Percentiles rank a stretch among this genome's conserved stretches.
These are phyloP conservation scores for Saccharomycopsis vini DNA, from an alignment of 805 yeast species.

Conservation along the genomic window DNA sequence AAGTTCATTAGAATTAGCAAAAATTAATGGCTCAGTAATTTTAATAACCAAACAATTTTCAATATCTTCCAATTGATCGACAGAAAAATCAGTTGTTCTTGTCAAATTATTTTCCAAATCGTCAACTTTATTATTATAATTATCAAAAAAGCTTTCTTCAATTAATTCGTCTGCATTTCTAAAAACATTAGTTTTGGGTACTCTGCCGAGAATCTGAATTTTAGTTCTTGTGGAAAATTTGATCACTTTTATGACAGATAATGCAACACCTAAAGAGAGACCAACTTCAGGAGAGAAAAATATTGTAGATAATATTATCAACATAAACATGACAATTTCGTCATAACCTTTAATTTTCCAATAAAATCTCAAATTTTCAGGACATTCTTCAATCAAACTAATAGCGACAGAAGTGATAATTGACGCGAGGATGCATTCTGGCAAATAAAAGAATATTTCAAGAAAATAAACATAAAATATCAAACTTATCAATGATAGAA, in stretches of 20 bases:
- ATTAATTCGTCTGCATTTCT: constrained; percentile 31
- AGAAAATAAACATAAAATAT: constrained; percentile 23
- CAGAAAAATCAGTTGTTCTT: no score
- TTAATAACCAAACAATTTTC: constrained; percentile 73
- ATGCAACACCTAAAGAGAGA: constrained; percentile 28
- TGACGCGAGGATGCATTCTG: constrained; percentile 37
- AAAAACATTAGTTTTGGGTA: constrained; percentile 25
- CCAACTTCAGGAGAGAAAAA: constrained; percentile 34
- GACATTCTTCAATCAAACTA: constrained; percentile 36
- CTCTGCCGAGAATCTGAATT: constrained; percentile 37
- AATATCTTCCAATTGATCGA: constrained; percentile 32
- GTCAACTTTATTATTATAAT: constrained; percentile 2
- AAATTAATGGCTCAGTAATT: constrained; percentile 81
- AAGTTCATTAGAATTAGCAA: constrained; percentile 76
- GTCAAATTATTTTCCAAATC: neutral
- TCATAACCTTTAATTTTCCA: constrained; percentile 34
- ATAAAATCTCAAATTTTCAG: constrained; percentile 35
- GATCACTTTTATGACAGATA: constrained; percentile 30
- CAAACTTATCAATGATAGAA: constrained; percentile 18
- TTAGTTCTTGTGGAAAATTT: constrained; percentile 34
- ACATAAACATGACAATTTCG: constrained; percentile 26
- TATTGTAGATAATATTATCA: constrained; percentile 17
- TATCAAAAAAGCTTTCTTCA: constrained; percentile 13
- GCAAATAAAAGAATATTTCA: constrained; percentile 31
- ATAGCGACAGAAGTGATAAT: constrained; percentile 37